Percentiles rank a stretch among this genome's conserved stretches.
Conservation (phyloP, 768 basidiomycete species). For the Phaeolepiota aurea region DNA sequence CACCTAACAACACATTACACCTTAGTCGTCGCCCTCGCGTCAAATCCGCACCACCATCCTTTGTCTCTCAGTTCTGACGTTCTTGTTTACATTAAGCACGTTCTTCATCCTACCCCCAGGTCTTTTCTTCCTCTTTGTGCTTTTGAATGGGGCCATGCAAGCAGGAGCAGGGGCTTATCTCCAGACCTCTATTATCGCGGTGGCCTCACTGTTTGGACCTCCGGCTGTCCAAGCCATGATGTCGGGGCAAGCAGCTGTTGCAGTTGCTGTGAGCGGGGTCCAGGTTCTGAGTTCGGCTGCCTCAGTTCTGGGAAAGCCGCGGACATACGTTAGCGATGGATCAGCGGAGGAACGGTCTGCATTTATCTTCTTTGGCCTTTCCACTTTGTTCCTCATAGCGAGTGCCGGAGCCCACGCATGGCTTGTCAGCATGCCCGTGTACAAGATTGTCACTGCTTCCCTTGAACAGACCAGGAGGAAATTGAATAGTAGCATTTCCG, state of each 20-base stretch:
- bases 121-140: constrained; percentile 56
- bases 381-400: constrained; percentile 53
- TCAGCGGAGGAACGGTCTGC: constrained; percentile 62
- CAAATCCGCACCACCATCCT: constrained; percentile 46
- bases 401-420: constrained; percentile 47
- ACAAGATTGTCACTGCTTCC: constrained; percentile 42
- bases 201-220: constrained; percentile 77
- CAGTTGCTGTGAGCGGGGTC: constrained; percentile 70
- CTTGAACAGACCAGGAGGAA: constrained; percentile 29
- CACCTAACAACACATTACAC: constrained; percentile 1
- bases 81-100: constrained; percentile 60
- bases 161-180: constrained; percentile 65
- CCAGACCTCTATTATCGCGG: constrained; percentile 67
- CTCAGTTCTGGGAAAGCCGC: constrained; percentile 41
- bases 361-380: constrained; percentile 64
- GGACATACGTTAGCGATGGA: constrained; percentile 24
- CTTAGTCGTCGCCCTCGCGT: constrained; percentile 51
- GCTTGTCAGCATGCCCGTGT: constrained; percentile 51
- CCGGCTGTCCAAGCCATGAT: constrained; percentile 66
- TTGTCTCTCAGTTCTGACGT: constrained; percentile 42
- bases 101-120: constrained; percentile 44
- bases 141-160: constrained; percentile 52
- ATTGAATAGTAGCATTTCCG: constrained; percentile 12
- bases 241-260: constrained; percentile 82
- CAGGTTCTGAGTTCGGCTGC: constrained; percentile 60